Evolutionary conservation across 2,329 filamentous ascomycete genomes (phyloP), one percentile per base, ranked within the genome.

Genomic region (Ceratocystis alfenasii): DNA sequence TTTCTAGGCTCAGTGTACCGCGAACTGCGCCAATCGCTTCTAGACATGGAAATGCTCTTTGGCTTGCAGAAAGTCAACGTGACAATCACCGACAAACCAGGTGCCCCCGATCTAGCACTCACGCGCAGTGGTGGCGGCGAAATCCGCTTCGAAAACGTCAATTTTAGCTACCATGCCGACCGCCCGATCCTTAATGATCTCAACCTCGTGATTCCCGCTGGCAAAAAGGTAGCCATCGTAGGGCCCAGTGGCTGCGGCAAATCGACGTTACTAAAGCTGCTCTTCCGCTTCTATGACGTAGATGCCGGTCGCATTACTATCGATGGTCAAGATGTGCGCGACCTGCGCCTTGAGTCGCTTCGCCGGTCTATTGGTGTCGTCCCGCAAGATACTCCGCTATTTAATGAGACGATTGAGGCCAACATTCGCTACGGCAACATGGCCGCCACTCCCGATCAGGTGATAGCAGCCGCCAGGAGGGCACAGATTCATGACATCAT

Each of bases 41-140:
- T 99, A 44, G 95, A 99, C 74, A 99, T 99, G 94, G 94, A 97
- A 76, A 97, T 94, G 0, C 82, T 99, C 5, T 99, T 99, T 80
- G 96, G 90, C 74, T 81, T 99, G 41, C 94, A 99, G 75, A 97
- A 95, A 74, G 93, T 97, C 73, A 95, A 97, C 70, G 87, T 96
- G 12, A 85, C 83, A 46, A 88, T 99, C 73, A 86, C 84, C 71
- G 92, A 99, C 71, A 81, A 83, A 65, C 83, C 87, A 1, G 79
- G 88, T 71, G 90, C 93, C 0, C 85, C 87, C 72, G 81, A 88
- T 0, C 80, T 99, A 0, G 76, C 82, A 7, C 80, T 99, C 15
- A 80, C 81, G 55, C 84, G 82, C 69, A 91, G 92, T 17, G 91
- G 92, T 15, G 63, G 63, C 22, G 94, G 94, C 62, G 87, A 96